Percentiles rank a stretch among this genome's conserved stretches.
phyloP scores from a whole-genome alignment of 2,329 filamentous ascomycete species.

The Nigrospora oryzae region DNA sequence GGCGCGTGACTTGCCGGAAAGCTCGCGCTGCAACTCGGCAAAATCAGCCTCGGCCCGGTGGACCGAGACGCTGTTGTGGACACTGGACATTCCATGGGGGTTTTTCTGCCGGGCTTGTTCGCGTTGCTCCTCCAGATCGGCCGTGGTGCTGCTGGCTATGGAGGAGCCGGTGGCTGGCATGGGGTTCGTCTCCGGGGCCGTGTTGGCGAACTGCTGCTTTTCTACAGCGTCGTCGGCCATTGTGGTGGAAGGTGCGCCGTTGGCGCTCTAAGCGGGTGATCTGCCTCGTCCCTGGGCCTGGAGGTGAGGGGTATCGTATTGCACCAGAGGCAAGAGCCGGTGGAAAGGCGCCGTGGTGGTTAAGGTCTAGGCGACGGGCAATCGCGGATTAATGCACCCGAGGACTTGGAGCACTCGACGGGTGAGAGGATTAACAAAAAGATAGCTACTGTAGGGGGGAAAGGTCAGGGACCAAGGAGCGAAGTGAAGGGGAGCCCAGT shows the following conservation, averaged over 20 bases:
- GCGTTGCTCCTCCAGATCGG: conserved; percentile 26
- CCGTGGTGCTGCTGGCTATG: conserved; percentile 2
- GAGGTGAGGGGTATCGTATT: too few relatives aligned
- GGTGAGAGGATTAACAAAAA: too few relatives aligned
- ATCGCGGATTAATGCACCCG: too few relatives aligned
- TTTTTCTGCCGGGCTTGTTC: conserved; percentile 35
- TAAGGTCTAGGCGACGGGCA: too few relatives aligned
- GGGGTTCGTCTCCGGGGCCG: not conserved
- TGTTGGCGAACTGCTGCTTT: not conserved
- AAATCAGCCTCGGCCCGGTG: conserved; percentile 64
- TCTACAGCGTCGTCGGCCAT: not conserved
- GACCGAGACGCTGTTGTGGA: conserved; percentile 49
- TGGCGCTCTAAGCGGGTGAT: too few relatives aligned
- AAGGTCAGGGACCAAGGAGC: too few relatives aligned
- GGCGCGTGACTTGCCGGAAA: conserved; percentile 47
- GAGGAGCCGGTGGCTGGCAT: not conserved
- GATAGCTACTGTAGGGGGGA: too few relatives aligned
- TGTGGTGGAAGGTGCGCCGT: not conserved
- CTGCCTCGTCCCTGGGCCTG: too few relatives aligned
- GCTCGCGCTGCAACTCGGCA: conserved; percentile 53
- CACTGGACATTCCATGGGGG: conserved; percentile 35
- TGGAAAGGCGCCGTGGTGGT: too few relatives aligned
- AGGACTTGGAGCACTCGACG: too few relatives aligned
- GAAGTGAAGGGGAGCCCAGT: too few relatives aligned
- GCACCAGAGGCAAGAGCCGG: too few relatives aligned